Conservation (phyloP, 1,284 basidiomycete genomes). For the Acaromyces ingoldii region DNA sequence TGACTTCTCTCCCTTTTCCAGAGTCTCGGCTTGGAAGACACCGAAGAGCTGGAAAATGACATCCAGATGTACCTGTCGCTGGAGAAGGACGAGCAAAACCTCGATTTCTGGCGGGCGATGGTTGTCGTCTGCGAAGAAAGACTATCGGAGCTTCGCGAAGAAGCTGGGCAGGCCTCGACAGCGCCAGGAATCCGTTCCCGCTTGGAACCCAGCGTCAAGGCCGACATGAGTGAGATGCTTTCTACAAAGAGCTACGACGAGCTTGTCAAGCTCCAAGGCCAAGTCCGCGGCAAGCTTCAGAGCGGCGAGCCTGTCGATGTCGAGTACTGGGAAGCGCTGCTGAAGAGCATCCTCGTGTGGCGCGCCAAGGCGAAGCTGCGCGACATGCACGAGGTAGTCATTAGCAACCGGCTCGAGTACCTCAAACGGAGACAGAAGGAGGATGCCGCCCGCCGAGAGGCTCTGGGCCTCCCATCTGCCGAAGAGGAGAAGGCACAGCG, state of each 20-base stretch:
- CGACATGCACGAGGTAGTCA: constrained; percentile 86
- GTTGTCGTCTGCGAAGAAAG: constrained; percentile 91
- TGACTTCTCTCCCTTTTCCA: constrained; percentile 52
- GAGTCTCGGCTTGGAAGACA: constrained; percentile 81
- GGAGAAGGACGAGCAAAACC: constrained; percentile 76
- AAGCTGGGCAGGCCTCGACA: constrained; percentile 68
- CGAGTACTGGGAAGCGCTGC: constrained; percentile 92
- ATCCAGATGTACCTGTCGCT: constrained; percentile 85
- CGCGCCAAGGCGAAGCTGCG: constrained; percentile 95
- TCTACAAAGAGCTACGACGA: constrained; percentile 58
- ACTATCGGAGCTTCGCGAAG: constrained; percentile 78
- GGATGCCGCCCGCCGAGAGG: constrained; percentile 84
- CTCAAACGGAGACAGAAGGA: constrained; percentile 90
- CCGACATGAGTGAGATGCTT: constrained; percentile 44
- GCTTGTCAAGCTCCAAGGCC: constrained; percentile 73
- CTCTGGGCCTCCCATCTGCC: constrained; percentile 50
- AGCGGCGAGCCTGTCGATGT: constrained; percentile 92
- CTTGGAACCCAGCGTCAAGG: constrained; percentile 35
- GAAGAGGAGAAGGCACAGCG: constrained; percentile 58
- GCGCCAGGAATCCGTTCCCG: constrained; percentile 51
- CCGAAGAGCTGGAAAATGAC: constrained; percentile 87
- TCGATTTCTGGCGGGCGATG: constrained; percentile 99
- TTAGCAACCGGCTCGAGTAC: constrained; percentile 90
- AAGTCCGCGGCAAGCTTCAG: constrained; percentile 78
- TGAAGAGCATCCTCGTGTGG: constrained; percentile 92